These are phyloP conservation scores for Hyphopichia burtonii DNA, from an alignment of 1,139 yeast genomes.

Conservation along the genomic window DNA sequence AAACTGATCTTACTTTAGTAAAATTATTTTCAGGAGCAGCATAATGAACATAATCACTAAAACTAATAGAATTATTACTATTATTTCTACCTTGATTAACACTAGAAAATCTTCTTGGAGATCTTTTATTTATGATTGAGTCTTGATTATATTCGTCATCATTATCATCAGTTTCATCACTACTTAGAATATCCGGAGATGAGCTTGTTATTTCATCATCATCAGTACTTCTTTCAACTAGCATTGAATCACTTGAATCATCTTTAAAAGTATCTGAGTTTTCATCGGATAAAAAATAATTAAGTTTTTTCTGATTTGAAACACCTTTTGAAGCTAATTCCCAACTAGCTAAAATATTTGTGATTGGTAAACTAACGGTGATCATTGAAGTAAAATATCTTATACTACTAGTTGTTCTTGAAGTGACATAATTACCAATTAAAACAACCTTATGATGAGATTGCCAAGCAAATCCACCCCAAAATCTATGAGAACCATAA, in stretches of 20 bases:
- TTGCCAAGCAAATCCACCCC: conserved; percentile 72
- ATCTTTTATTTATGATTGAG: not conserved
- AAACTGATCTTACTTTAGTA: conserved; percentile 64
- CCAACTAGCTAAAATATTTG: conserved; percentile 53
- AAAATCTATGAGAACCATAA: conserved; percentile 55
- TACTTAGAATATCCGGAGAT: conserved; percentile 10
- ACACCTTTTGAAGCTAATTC: conserved; percentile 31
- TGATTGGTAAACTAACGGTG: conserved; percentile 64
- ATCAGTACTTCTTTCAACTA: conserved; percentile 9
- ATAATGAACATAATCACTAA: conserved; percentile 73
- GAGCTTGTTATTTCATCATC: conserved; percentile 18
- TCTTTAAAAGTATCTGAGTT: not conserved
- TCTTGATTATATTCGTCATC: conserved; percentile 9
- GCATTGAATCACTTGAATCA: not conserved
- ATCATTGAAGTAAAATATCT: conserved; percentile 58
- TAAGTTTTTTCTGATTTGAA: not conserved
- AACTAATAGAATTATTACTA: conserved; percentile 30
- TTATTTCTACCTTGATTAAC: conserved; percentile 11
- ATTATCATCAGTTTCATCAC: no score
- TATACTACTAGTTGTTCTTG: conserved; percentile 50
- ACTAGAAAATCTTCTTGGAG: conserved; percentile 17
- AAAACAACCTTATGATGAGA: conserved; percentile 69
- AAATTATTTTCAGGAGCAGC: conserved; percentile 69
- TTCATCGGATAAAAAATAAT: not conserved
- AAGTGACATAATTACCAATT: conserved; percentile 52